phyloP scores from a whole-genome alignment of 2,329 filamentous ascomycete genomes.

The Xylariaceae sp. region DNA sequence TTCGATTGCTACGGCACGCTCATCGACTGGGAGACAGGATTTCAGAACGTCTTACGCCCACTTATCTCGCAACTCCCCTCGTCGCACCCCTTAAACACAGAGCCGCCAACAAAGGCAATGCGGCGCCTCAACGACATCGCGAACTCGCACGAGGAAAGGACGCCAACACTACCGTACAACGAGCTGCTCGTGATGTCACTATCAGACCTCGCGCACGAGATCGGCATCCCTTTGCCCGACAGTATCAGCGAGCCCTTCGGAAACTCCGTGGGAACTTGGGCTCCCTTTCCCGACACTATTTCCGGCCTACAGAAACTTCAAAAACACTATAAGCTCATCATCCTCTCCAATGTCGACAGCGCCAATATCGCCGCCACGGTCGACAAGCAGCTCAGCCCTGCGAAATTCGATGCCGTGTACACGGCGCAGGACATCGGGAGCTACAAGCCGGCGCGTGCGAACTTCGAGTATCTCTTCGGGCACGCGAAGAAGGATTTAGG shows the following conservation, averaged over 20 bases:
- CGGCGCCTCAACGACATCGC: conserved; percentile 53
- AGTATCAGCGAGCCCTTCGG: conserved; percentile 58
- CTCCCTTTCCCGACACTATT: conserved; percentile 64
- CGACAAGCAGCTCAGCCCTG: conserved; percentile 51
- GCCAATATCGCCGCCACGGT: conserved; percentile 41
- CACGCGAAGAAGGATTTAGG: conserved; percentile 61
- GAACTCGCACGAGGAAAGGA: conserved; percentile 57
- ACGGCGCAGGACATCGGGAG: conserved; percentile 74
- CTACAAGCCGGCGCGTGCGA: conserved; percentile 71
- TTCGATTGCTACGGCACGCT: conserved; percentile 85
- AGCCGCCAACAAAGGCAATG: conserved; percentile 49
- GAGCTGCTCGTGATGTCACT: conserved; percentile 61
- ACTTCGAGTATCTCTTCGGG: conserved; percentile 70
- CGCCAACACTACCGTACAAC: conserved; percentile 66
- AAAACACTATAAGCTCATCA: conserved; percentile 62
- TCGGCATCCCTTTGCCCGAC: conserved; percentile 47
- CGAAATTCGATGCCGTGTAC: conserved; percentile 66
- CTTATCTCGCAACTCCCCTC: conserved; percentile 48
- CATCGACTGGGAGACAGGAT: conserved; percentile 78
- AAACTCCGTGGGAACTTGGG: conserved; percentile 58
- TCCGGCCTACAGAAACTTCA: conserved; percentile 57
- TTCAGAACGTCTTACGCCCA: conserved; percentile 59
- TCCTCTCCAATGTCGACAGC: conserved; percentile 59
- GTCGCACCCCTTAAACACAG: conserved; percentile 46
- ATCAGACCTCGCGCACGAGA: conserved; percentile 53